Conservation (phyloP, 371 early-diverging fungal species). For the Apophysomyces elegans region DNA sequence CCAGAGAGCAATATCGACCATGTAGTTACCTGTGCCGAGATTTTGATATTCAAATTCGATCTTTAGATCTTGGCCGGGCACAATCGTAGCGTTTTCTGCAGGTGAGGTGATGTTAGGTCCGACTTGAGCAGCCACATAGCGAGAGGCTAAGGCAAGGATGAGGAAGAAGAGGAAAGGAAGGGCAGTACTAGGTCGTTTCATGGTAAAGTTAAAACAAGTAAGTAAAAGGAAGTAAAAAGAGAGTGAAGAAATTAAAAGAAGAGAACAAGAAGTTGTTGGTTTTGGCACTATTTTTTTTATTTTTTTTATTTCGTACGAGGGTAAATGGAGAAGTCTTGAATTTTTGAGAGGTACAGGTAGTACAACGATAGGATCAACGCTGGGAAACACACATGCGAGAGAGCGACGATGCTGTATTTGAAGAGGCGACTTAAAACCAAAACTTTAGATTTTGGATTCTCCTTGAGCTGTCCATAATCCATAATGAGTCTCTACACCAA, state of each 20-base stretch:
- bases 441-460: slow-evolving; percentile 24
- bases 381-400: slow-evolving; percentile 7
- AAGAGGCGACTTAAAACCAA: not conserved
- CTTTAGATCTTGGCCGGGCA: slow-evolving; percentile 31
- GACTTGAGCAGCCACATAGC: slow-evolving; percentile 31
- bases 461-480: slow-evolving; percentile 42
- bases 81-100: slow-evolving; percentile 32
- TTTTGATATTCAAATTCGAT: slow-evolving; percentile 43
- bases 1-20: slow-evolving; percentile 38
- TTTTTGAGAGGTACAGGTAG: not conserved
- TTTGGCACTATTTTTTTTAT: not conserved
- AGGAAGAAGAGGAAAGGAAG: slow-evolving; percentile 8
- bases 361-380: not conserved
- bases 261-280: not conserved
- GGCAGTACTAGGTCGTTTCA: not conserved
- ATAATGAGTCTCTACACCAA: slow-evolving; percentile 62
- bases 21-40: slow-evolving; percentile 41
- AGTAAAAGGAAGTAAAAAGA: slow-evolving; percentile 6
- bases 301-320: slow-evolving; percentile 5
- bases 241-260: not conserved
- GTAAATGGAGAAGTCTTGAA: too few relatives aligned
- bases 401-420: not conserved
- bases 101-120: slow-evolving; percentile 39
- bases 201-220: too few relatives aligned
- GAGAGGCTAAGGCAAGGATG: not conserved